phyloP scores from a whole-genome alignment of 2,329 filamentous ascomycete species.

The Trichoderma harzianum region DNA sequence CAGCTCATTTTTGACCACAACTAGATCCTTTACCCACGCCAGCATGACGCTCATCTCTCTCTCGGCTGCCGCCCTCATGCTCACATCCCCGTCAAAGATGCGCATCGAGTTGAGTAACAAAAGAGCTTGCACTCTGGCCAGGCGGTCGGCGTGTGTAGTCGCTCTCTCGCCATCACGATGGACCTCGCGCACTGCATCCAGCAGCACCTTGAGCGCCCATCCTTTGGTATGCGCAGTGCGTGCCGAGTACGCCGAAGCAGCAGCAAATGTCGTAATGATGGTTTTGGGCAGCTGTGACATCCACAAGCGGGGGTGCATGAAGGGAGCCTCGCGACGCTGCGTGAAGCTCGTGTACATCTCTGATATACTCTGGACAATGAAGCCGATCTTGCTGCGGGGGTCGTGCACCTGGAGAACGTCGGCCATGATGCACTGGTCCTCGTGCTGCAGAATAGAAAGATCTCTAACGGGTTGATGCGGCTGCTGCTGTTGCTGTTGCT shows the following conservation, averaged over 20 bases:
- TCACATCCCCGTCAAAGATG: constrained; percentile 43
- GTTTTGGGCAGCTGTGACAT: constrained; percentile 36
- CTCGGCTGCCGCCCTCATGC: constrained; percentile 40
- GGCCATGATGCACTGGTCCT: constrained; percentile 24
- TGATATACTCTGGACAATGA: constrained; percentile 32
- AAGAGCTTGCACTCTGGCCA: constrained; percentile 43
- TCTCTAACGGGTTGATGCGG: constrained; percentile 29
- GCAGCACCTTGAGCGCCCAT: constrained; percentile 39
- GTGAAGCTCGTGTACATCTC: constrained; percentile 36
- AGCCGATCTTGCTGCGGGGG: constrained; percentile 34
- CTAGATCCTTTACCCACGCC: constrained; percentile 38
- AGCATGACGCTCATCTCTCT: constrained; percentile 36
- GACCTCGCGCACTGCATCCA: constrained; percentile 37
- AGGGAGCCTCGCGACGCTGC: constrained; percentile 37
- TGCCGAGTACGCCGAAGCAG: constrained; percentile 38
- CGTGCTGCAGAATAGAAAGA: constrained; percentile 26
- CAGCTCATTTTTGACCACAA: constrained; percentile 33
- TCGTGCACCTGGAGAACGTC: constrained; percentile 37
- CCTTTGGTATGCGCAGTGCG: constrained; percentile 37
- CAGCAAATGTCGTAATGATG: constrained; percentile 40
- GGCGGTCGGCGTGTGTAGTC: constrained; percentile 35
- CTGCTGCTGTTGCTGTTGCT: constrained; percentile 13
- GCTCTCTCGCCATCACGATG: constrained; percentile 34
- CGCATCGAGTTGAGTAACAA: constrained; percentile 41
- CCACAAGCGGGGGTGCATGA: constrained; percentile 44